Evolutionary conservation across 306 rosid genomes (phyloP), one percentile per base, ranked within the genome.

Genomic region (barrel medic (Medicago truncatula)): DNA sequence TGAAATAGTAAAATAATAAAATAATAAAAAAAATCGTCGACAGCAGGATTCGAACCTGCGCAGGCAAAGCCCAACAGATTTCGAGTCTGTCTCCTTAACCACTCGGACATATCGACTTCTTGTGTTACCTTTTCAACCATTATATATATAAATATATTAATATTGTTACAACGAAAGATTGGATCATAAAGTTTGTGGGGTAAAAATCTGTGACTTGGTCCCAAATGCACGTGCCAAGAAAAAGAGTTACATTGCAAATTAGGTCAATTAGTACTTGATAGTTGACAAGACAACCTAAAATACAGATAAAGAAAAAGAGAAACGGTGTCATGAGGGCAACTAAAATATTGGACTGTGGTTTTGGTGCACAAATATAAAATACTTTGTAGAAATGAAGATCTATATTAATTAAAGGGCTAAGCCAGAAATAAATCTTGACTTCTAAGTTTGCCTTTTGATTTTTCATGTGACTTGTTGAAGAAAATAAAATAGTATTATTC

Each of bases 21-120:
- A 17, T 2, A 7, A 18, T 8, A 0, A 17, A 54, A 10, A 0
- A 11, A 57, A 10, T 4, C 86, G 84, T 76, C 86, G 79, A 82
- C 81, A 76, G 76, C 84, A 85, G 89, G 86, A 80, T 76, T 85
- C 78, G 89, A 85, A 80, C 83, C 80, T 70, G 80, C 78, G 84
- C 76, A 81, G 82, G 80, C 83, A 77, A 1, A 73, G 83, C 83
- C 87, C 85, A 84, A 84, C 85, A 77, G 83, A 81, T 84, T 84
- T 84, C 81, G 87, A 81, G 83, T 84, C 87, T 81, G 83, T 81
- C 85, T 84, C 85, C 88, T 81, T 84, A 84, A 81, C 85, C 83
- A 81, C 83, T 77, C 84, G 85, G 85, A 81, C 84, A 81, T 81
- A 81, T 81, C 77, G 84, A 81, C 84, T 10, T 11, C 4, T 1